These are phyloP conservation scores for Manihot esculenta DNA, from an alignment of 441 rosid genomes.

Conservation along the genomic window DNA sequence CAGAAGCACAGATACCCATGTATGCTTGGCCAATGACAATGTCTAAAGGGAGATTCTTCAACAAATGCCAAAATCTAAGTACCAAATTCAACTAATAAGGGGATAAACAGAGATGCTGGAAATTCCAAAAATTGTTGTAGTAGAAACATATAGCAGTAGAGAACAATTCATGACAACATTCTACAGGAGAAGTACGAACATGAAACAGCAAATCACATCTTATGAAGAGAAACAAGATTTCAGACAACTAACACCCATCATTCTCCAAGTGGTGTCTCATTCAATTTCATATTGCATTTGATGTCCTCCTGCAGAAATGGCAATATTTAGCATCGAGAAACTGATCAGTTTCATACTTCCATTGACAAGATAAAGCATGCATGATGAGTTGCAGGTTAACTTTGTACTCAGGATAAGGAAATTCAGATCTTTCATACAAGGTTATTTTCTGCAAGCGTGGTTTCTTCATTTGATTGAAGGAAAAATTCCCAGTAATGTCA, in stretches of 20 bases:
- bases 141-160: neutral
- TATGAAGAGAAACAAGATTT: neutral
- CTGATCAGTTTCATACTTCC: neutral
- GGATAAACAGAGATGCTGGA: neutral
- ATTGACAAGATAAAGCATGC: neutral
- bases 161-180: neutral
- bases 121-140: neutral
- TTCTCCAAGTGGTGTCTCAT: neutral
- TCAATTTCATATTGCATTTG: neutral
- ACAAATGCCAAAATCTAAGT: neutral
- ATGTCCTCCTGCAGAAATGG: neutral
- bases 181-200: neutral
- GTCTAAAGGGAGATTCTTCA: too few relatives aligned
- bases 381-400: neutral
- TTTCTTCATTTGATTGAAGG: neutral
- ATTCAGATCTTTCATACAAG: neutral
- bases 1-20: too few relatives aligned
- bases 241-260: neutral
- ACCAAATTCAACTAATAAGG: neutral
- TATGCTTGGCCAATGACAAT: too few relatives aligned
- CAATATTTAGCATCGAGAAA: slow-evolving; percentile 7
- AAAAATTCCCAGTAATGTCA: neutral
- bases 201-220: slow-evolving; percentile 1
- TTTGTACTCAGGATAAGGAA: neutral
- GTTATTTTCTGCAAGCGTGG: neutral